phyloP scores from a whole-genome alignment of 2,329 filamentous ascomycete species.

The Alternaria triticina region DNA sequence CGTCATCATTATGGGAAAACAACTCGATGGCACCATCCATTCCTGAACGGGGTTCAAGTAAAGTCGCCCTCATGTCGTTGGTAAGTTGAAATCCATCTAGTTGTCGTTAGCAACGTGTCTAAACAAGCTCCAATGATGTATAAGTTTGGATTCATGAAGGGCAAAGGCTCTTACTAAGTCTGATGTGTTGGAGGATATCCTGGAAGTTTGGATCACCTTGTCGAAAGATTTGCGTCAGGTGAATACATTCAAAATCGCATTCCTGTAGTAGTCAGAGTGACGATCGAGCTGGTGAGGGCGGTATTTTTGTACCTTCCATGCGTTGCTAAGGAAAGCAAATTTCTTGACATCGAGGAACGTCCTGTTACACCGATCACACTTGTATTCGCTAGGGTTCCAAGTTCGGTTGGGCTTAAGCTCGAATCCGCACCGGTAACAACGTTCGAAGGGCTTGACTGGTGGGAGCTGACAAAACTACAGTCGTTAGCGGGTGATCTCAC shows the following conservation, averaged over 20 bases:
- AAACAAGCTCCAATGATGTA: too few relatives aligned
- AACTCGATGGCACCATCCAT: too few relatives aligned
- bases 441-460: constrained; percentile 63
- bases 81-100: too few relatives aligned
- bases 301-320: constrained; percentile 53
- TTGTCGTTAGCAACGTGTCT: too few relatives aligned
- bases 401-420: constrained; percentile 19
- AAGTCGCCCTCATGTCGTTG: too few relatives aligned
- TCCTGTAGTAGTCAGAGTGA: constrained; percentile 31
- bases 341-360: constrained; percentile 60
- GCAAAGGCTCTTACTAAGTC: too few relatives aligned
- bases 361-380: constrained; percentile 31
- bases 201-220: constrained; percentile 64
- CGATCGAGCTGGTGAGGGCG: too few relatives aligned
- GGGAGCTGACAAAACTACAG: constrained; percentile 52
- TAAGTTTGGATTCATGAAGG: too few relatives aligned
- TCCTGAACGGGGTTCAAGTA: too few relatives aligned
- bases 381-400: too few relatives aligned
- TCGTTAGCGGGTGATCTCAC: too few relatives aligned
- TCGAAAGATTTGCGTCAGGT: constrained; percentile 63
- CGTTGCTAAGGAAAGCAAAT: constrained; percentile 65
- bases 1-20: too few relatives aligned
- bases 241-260: constrained; percentile 60
- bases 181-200: constrained; percentile 61
- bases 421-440: constrained; percentile 60